These are phyloP conservation scores for Eimeria falciformis DNA, from an alignment of 169 alveolate species.

Conservation along the genomic window DNA sequence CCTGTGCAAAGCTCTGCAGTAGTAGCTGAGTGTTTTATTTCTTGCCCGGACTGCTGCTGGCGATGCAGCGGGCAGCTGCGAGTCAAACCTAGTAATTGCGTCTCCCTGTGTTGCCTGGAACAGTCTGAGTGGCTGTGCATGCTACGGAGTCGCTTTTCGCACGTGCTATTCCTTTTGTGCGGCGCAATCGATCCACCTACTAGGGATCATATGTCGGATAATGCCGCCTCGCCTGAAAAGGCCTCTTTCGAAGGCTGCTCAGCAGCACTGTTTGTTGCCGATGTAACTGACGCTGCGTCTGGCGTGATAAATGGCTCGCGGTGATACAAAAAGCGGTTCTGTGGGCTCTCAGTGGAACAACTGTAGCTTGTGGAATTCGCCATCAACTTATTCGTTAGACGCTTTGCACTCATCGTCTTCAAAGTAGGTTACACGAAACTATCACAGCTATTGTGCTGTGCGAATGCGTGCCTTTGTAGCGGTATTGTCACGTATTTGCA, in stretches of 20 bases:
- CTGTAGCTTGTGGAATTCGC: too few relatives aligned
- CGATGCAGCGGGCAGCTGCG: constrained; percentile 36
- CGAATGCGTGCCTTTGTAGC: too few relatives aligned
- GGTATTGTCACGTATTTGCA: too few relatives aligned
- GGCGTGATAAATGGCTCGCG: too few relatives aligned
- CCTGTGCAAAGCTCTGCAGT: not conserved
- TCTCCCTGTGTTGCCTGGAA: constrained; percentile 48
- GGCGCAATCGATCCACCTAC: not conserved
- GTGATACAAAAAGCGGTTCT: too few relatives aligned
- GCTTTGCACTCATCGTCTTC: too few relatives aligned
- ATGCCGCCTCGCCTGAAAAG: not conserved
- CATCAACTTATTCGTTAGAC: too few relatives aligned
- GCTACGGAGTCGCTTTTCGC: constrained; percentile 48
- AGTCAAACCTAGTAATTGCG: not conserved
- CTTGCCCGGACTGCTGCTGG: constrained; percentile 61
- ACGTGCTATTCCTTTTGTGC: constrained; percentile 28
- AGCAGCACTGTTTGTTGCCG: constrained; percentile 34
- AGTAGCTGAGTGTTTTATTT: constrained; percentile 20
- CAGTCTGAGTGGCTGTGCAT: constrained; percentile 40
- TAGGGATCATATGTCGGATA: too few relatives aligned
- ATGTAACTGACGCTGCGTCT: not conserved
- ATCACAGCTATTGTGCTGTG: too few relatives aligned
- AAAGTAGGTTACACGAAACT: too few relatives aligned
- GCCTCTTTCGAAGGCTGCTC: not conserved
- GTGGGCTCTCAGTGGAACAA: too few relatives aligned